Evolutionary conservation across 2,329 filamentous ascomycete genomes (phyloP).

Genomic region (Xylaria hypoxylon): DNA sequence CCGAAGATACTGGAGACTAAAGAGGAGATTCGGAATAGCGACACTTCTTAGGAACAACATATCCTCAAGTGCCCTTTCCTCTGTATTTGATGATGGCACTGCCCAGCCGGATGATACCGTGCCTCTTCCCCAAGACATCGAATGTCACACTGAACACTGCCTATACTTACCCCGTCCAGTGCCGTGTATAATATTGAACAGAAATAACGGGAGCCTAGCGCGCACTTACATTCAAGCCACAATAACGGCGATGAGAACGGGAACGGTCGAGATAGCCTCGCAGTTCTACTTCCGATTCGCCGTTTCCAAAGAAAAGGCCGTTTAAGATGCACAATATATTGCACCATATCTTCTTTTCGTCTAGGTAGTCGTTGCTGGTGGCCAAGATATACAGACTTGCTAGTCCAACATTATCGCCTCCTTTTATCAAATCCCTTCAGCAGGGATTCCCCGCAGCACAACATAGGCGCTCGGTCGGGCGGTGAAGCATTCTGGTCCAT

Average conservation of each 20-base stretch:
- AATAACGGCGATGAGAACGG: not conserved
- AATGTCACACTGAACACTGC: not conserved
- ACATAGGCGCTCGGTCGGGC: constrained; percentile 2
- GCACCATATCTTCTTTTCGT: no score
- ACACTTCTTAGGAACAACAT: not conserved
- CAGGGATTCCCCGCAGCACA: constrained; percentile 35
- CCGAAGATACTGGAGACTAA: not conserved
- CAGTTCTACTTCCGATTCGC: not conserved
- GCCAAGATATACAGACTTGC: no score
- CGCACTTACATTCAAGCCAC: constrained; percentile 2
- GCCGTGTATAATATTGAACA: not conserved
- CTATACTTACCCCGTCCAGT: not conserved
- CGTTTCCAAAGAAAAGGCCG: no score
- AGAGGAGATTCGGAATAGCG: not conserved
- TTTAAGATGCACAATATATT: no score
- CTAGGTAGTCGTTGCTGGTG: no score
- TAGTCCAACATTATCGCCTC: constrained; percentile 6
- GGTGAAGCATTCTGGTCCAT: not conserved
- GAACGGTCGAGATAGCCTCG: not conserved
- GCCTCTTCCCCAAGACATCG: not conserved
- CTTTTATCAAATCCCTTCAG: not conserved
- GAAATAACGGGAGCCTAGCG: not conserved
- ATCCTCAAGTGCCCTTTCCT: constrained; percentile 6
- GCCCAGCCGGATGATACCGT: not conserved
- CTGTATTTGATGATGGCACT: not conserved